Evolutionary conservation across 306 rosid species (phyloP), one percentile per base, ranked within the genome.

Genomic region (Arachis hypogaea): DNA sequence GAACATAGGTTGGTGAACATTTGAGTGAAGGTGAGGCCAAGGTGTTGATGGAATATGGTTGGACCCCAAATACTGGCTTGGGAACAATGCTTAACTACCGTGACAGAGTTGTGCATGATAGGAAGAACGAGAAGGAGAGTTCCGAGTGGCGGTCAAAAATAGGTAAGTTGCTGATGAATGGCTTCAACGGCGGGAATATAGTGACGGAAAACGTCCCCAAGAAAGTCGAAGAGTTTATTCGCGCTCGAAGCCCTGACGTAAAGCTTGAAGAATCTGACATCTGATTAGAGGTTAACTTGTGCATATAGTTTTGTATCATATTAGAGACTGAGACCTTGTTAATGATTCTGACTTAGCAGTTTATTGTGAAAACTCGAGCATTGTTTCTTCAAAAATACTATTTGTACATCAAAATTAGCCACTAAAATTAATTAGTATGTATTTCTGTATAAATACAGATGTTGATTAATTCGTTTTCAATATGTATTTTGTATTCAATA

Each of bases 11-110:
- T 54, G 87, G 87, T 64, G 82, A 84, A 80, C 85, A 84, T 77
- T 69, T 91, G 84, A 81, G 75, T 2, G 83, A 89, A 85, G 96
- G 91, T 0, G 98, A 93, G 83, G 98, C 94, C 0, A 62, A 71
- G 66, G 96, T 93, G 77, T 76, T 93, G 60, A 60, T 59, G 81
- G 92, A 78, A 73, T 93, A 89, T 68, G 97, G 98, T 70, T 93
- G 98, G 97, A 59, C 69, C 57, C 88, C 91, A 4, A 86, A 89
- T 41, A 89, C 82, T 70, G 98, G 98, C 50, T 78, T 91, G 83
- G 97, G 97, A 81, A 85, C 96, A 38, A 87, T 93, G 97, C 97
- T 93, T 57, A 91, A 91, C 82, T 93, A 87, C 74, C 59, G 86
- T 4, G 89, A 83, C 69, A 87, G 98, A 81, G 98, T 93, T 63